phyloP scores from a whole-genome alignment of 78 protist genomes.

The Bodo saltans region DNA sequence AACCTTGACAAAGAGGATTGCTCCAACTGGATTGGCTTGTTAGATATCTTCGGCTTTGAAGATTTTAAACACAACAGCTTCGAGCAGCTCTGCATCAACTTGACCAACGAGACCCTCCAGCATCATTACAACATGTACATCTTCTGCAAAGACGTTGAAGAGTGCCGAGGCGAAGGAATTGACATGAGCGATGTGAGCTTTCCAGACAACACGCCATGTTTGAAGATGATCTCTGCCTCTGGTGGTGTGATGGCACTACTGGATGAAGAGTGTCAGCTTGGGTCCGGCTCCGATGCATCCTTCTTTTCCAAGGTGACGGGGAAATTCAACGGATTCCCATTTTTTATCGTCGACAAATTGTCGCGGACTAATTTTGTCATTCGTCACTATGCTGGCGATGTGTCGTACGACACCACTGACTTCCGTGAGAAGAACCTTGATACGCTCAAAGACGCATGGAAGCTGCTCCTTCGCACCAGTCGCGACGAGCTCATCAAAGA shows the following conservation, averaged over 20 bases:
- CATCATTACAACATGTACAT: conserved; percentile 78
- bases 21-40: conserved; percentile 61
- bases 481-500: conserved; percentile 11
- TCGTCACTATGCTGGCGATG: conserved; percentile 43
- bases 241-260: conserved; percentile 26
- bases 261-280: conserved; percentile 32
- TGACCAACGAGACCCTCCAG: conserved; percentile 67
- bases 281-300: background rate
- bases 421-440: conserved; percentile 42
- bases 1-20: background rate
- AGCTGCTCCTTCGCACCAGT: background rate
- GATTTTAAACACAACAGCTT: conserved; percentile 65
- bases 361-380: background rate
- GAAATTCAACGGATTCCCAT: background rate
- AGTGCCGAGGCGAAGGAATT: conserved; percentile 64
- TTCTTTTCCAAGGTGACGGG: conserved; percentile 2
- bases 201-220: conserved; percentile 38
- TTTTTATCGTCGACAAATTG: background rate
- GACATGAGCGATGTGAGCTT: conserved; percentile 24
- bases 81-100: conserved; percentile 76
- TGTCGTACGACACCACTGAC: background rate
- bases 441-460: conserved; percentile 4
- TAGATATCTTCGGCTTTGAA: conserved; percentile 88
- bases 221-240: conserved; percentile 18
- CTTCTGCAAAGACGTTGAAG: conserved; percentile 73